These are phyloP conservation scores for Podochytrium sp. DNA, from an alignment of 192 early-diverging fungal species.

Conservation along the genomic window DNA sequence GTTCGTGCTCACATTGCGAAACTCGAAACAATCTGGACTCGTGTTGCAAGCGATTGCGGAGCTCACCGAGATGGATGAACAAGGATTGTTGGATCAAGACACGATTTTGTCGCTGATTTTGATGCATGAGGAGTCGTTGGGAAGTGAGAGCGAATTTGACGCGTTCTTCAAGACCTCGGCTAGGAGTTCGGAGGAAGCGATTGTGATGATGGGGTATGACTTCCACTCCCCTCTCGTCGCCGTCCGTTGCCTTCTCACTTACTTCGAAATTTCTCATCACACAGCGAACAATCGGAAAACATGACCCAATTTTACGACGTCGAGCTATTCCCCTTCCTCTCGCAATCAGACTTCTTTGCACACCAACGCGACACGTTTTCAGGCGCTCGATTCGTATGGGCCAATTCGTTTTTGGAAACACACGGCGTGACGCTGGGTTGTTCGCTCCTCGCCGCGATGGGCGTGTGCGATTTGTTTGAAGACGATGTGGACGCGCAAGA, in stretches of 20 bases:
- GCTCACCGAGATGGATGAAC: neutral
- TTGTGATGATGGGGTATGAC: neutral
- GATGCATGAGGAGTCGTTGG: constrained; percentile 17
- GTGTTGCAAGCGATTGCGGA: constrained; percentile 11
- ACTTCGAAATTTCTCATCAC: neutral
- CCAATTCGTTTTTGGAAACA: constrained; percentile 32
- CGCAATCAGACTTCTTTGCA: neutral
- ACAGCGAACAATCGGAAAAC: constrained; percentile 18
- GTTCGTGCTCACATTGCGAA: neutral
- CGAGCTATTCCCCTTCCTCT: constrained; percentile 6
- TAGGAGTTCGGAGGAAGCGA: neutral
- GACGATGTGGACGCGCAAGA: neutral
- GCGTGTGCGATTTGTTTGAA: neutral
- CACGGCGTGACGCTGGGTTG: constrained; percentile 4
- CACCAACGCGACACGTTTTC: neutral
- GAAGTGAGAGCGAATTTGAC: neutral
- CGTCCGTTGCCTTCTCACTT: neutral
- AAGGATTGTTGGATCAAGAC: constrained; percentile 37
- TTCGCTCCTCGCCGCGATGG: neutral
- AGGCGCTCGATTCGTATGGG: constrained; percentile 31
- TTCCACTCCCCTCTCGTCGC: too few species aligned
- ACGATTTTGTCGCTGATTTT: constrained; percentile 38
- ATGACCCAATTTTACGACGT: constrained; percentile 20
- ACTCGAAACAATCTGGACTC: constrained; percentile 1
- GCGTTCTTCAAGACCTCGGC: neutral